These are phyloP conservation scores for Lasiosphaeria miniovina DNA, from an alignment of 495 filamentous ascomycete genomes.

Conservation along the genomic window DNA sequence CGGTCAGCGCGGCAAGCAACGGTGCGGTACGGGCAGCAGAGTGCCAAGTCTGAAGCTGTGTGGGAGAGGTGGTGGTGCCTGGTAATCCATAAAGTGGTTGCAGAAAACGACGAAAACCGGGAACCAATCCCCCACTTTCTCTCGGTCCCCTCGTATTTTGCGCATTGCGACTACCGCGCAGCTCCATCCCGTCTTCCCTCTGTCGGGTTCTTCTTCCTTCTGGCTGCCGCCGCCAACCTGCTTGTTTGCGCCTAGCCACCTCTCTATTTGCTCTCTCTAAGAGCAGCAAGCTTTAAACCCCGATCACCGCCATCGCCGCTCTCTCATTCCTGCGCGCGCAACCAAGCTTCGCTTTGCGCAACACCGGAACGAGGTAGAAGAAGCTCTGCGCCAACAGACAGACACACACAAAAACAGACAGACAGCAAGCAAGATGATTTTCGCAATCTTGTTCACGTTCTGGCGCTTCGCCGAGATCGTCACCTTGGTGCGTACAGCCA, in stretches of 20 bases:
- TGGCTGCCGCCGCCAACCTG: no score
- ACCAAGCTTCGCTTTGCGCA: neutral
- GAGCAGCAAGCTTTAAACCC: no score
- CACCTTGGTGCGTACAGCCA: slow-evolving; percentile 54
- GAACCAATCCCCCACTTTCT: neutral
- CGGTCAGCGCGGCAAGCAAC: neutral
- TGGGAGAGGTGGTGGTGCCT: no score
- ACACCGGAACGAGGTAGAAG: neutral
- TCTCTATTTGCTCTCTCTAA: no score
- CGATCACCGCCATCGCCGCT: no score
- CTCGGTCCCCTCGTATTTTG: neutral
- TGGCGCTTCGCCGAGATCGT: slow-evolving; percentile 79
- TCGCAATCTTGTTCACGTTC: slow-evolving; percentile 77
- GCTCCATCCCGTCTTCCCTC: neutral
- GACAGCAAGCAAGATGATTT: slow-evolving; percentile 57
- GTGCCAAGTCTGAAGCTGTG: no score
- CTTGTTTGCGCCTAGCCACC: no score
- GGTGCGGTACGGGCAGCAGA: neutral
- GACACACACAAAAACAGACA: neutral
- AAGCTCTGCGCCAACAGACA: neutral
- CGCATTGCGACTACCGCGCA: neutral
- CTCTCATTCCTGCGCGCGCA: no score
- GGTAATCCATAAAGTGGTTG: no score
- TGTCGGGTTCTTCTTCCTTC: neutral
- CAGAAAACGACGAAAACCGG: neutral